Conservation (phyloP, 345 rosid species). For the sweet orange (Citrus sinensis) region DNA sequence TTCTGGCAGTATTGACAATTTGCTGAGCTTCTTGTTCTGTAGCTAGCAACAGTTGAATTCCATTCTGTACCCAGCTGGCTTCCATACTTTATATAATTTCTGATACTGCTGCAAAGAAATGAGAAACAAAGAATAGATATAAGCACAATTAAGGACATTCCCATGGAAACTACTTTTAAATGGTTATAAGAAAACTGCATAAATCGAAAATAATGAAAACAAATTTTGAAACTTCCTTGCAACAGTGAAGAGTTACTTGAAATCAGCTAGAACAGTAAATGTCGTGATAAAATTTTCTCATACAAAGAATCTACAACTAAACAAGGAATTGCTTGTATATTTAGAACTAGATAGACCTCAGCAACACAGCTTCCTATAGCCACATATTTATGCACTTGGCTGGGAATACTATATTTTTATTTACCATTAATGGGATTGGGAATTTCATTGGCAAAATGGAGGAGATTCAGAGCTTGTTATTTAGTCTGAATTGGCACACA, state of each 20-base stretch:
- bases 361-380: too few species aligned
- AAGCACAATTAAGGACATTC: background rate
- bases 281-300: background rate
- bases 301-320: background rate
- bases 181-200: background rate
- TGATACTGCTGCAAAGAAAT: background rate
- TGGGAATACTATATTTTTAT: too few species aligned
- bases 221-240: background rate
- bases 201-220: background rate
- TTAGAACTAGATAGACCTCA: too few species aligned
- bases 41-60: conserved; percentile 57
- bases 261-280: background rate
- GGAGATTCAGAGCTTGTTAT: too few species aligned
- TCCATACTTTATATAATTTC: conserved; percentile 33
- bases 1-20: conserved; percentile 50
- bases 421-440: too few species aligned
- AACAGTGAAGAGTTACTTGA: background rate
- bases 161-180: background rate
- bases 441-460: too few species aligned
- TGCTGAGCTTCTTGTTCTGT: conserved; percentile 63
- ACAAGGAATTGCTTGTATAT: too few species aligned
- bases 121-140: background rate
- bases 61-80: conserved; percentile 46
- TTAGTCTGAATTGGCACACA: too few species aligned
- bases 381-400: too few species aligned